Base-by-base conservation (phyloP, 2,329 filamentous ascomycete genomes). In the Lachnellula willkommii region DNA sequence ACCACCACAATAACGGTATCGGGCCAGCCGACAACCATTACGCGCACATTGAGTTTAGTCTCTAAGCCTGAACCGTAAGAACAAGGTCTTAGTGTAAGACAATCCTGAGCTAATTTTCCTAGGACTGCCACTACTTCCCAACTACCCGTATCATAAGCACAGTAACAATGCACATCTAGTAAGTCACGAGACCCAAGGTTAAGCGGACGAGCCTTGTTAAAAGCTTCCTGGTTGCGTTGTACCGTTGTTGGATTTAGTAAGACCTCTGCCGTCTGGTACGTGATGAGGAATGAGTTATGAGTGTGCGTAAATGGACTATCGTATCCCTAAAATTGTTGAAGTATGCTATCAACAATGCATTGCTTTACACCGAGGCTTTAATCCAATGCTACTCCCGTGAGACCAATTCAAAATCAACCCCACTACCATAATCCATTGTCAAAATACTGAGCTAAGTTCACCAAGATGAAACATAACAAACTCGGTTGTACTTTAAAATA, bases 21-120 rank as follows among this genome's bases (percentile, higher is more conserved):
- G 4, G 14, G 36, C 32, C 22, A n/a, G 9, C 17, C 39, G n/a
- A 35, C 32, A 17, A 57, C 55, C 8, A 35, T 22, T 24, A 57
- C 55, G 9, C 48, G 22, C 37, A 57, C 52, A 17, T 15, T 57
- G 43, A 52, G 45, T 45, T n/a, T 24, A 5, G 47, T 52, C 12
- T 11, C 26, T 11, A 24, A 26, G 20, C n/a, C 49, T 11, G 15
- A 52, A 40, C 26, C 39, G 54, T 56, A 6, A 56, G 54, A 5
- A 20, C 8, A 11, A 11, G 8, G 20, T 12, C 12, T 11, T 1
- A 45, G 20, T 22, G 20, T 9, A 20, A 20, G 42, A 12, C 9
- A 12, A 32, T 32, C 28, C 20, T 7, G 20, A 5, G 20, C 42
- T 45, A 22, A 45, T 14, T 12, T 20, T 3, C n/a, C n/a, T 20